Evolutionary conservation across 2,329 filamentous ascomycete species (phyloP).

Genomic region (Diaporthe nobilis): DNA sequence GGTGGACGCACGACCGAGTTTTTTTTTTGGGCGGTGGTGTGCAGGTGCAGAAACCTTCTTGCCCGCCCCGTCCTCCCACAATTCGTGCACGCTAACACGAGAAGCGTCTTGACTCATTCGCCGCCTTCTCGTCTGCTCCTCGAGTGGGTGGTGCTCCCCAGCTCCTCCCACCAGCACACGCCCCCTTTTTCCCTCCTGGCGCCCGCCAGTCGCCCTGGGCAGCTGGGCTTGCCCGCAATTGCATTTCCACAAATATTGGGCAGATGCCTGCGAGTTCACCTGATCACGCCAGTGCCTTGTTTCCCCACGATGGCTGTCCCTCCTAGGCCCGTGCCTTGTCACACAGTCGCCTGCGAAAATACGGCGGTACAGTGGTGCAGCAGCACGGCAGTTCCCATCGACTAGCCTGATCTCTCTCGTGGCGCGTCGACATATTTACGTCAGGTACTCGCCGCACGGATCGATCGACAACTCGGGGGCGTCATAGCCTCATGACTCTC

Average conservation of each 20-base stretch:
- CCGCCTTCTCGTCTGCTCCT: background rate
- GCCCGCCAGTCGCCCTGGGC: constrained; percentile 22
- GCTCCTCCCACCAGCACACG: background rate
- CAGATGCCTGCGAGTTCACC: constrained; percentile 22
- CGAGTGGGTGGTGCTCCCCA: background rate
- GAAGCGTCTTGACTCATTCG: constrained; percentile 21
- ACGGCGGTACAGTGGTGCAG: background rate
- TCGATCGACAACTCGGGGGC: constrained; percentile 26
- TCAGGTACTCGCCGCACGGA: constrained; percentile 19
- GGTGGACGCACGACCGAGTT: background rate
- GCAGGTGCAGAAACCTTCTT: constrained; percentile 17
- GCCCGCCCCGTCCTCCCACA: constrained; percentile 1
- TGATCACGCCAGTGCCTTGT: constrained; percentile 11
- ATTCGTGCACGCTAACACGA: constrained; percentile 23
- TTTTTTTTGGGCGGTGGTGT: background rate
- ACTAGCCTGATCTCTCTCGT: background rate
- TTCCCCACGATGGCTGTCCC: background rate
- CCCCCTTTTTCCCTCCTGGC: background rate
- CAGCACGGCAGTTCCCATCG: background rate
- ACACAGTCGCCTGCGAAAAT: background rate
- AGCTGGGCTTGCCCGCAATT: constrained; percentile 7
- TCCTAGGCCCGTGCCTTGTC: background rate
- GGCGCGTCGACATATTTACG: constrained; percentile 12
- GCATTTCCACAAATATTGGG: constrained; percentile 21
- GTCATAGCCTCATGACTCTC: constrained; percentile 21